Base-by-base conservation (phyloP, 1,284 basidiomycete species). In the Mycosarcoma mackinlayi region DNA sequence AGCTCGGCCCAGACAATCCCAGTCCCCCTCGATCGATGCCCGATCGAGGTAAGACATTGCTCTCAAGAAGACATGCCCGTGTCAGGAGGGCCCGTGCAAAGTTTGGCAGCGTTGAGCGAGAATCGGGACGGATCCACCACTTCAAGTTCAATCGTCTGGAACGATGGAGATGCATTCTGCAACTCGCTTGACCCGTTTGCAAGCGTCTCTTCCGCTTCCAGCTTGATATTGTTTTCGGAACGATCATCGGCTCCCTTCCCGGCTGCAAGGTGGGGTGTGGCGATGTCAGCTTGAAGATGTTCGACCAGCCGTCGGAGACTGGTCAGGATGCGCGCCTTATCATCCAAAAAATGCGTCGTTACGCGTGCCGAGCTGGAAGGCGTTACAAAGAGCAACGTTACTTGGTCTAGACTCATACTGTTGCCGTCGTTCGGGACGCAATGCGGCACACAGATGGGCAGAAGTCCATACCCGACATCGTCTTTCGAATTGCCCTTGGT, bases 311-410 rank as follows among this genome's bases (percentile, higher is more conserved):
- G 28, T 35, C 25, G 46, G 8, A 76, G 51, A 31, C 67, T 59
- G 1, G 55, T 49, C 10, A 77, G 59, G 21, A 77, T 73, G 21
- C 72, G 63, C 2, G 54, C 64, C 48, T 79, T 79, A 28, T 72
- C 78, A 5, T 68, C 52, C 6, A 79, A 50, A 38, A 77, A 74
- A 44, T 79, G 78, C 3, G 77, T 75, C 21, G 78, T 79, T 8
- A 79, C 78, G 13, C 78, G 59, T 18, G 75, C 78, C n/a, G 72
- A 75, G 31, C 76, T 73, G 16, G 73, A 76, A 0, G 78, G 78
- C 3, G 64, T 61, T 0, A 71, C 67, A 39, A 72, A 79, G 49
- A 78, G 73, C 11, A 77, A 35, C 1, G 76, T 77, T 3, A 58
- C 57, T 21, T 64, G 45, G 7, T 58, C 55, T 13, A 50, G 38